Percentiles rank a stretch among this genome's conserved stretches.
Conservation (phyloP, 345 rosid genomes). For the Geranium brycei region DNA sequence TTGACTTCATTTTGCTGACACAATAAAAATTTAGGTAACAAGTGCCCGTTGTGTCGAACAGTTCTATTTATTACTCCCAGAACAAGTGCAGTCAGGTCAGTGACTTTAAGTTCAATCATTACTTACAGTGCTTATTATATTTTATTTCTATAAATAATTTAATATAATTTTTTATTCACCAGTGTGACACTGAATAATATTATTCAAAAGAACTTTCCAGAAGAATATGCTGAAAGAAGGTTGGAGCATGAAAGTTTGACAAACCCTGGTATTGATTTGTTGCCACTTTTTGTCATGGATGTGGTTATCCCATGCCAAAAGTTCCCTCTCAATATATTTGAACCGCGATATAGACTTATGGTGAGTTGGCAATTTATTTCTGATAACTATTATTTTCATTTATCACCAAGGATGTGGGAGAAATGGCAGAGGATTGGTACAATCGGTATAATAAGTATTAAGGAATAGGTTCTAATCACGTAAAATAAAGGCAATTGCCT, state of each 20-base stretch:
- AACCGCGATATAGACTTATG: constrained; percentile 90
- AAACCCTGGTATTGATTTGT: constrained; percentile 62
- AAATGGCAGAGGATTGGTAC: too few species aligned
- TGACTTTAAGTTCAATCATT: background rate
- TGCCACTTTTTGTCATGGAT: constrained; percentile 93
- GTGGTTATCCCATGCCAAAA: constrained; percentile 84
- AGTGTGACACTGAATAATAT: constrained; percentile 87
- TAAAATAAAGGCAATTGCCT: too few species aligned
- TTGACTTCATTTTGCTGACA: background rate
- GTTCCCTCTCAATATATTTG: constrained; percentile 76
- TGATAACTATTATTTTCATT: background rate
- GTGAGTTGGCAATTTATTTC: constrained; percentile 32
- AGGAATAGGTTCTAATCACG: too few species aligned
- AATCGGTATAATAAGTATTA: too few species aligned
- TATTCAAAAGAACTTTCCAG: constrained; percentile 75
- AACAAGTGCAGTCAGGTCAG: constrained; percentile 77
- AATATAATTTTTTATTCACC: constrained; percentile 15
- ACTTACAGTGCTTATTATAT: background rate
- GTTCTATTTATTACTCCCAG: constrained; percentile 79
- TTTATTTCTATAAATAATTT: background rate
- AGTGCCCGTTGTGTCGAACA: constrained; percentile 85
- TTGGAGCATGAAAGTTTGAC: constrained; percentile 65
- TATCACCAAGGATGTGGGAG: too few species aligned
- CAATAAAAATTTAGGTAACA: constrained; percentile 49
- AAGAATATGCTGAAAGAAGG: constrained; percentile 82